Evolutionary conservation across 139 green algal species (phyloP), one percentile per base, ranked within the genome.

Genomic region (Chlamydomonas urium): DNA sequence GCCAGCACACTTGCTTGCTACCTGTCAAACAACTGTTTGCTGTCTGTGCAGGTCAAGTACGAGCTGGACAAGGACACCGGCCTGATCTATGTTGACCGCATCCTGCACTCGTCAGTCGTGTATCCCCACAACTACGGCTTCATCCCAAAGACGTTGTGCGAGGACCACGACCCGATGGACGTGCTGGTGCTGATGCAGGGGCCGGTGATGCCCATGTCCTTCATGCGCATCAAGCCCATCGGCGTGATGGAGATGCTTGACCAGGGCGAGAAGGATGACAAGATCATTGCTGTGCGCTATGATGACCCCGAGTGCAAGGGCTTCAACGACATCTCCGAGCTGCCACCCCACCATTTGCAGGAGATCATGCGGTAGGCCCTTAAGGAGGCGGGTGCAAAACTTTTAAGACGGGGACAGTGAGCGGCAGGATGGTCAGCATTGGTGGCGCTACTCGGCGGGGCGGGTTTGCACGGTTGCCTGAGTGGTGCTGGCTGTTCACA

Each of bases 51-150:
- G 59, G 93, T 97, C 68, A 98, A 98, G 79, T 94, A 97, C 73
- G 93, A 98, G 81, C 83, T 98, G 56, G 93, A 98, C 84, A 98
- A 98, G 76, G 77, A 84, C 58, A 86, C 83, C 10, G 87, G 86
- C 48, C 72, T 93, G 47, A 78, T 78, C 63, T 92, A 84, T 60
- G 92, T 98, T 0, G 94, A 98, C 82, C 87, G 94, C 50, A 88
- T 98, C 24, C 82, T 98, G 24, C n/a, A 97, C 81, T 96, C 89
- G 14, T 91, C 80, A 23, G 94, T 98, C 0, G 90, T 97, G 2
- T 98, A 98, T 73, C 93, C 94, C 24, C 91, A 96, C 80, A 97
- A 96, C 87, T 96, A 96, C 70, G 87, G 82, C 58, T 98, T 98
- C 82, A 94, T 97, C 71, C 94, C 94, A 33, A 90, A 91, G 74